These are phyloP conservation scores for Saccharomyces hybrid DNA, from an alignment of 1,139 yeast species.

Conservation along the genomic window DNA sequence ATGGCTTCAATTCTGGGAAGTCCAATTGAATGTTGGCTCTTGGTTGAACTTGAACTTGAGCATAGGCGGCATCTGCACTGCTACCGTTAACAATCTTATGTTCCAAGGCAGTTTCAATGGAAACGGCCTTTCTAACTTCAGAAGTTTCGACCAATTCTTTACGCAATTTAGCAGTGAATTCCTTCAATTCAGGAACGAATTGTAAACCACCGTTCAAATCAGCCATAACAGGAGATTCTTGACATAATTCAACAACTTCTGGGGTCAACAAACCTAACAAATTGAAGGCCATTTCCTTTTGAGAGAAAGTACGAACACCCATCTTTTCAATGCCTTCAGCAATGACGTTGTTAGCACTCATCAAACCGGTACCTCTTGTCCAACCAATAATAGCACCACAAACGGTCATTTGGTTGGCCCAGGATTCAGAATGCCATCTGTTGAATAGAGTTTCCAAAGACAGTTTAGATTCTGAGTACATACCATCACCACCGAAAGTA, in stretches of 20 bases:
- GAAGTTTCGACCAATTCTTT: conserved; percentile 74
- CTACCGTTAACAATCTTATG: conserved; percentile 90
- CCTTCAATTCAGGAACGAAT: conserved; percentile 85
- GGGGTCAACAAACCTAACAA: conserved; percentile 90
- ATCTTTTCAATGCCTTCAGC: conserved; percentile 95
- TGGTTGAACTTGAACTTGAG: conserved; percentile 57
- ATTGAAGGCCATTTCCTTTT: conserved; percentile 98
- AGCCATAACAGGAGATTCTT: conserved; percentile 91
- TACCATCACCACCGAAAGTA: conserved; percentile 95
- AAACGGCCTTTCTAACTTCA: conserved; percentile 91
- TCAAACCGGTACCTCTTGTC: conserved; percentile 99
- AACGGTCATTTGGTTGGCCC: conserved; percentile 88
- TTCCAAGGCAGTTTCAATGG: conserved; percentile 86
- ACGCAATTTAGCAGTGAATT: conserved; percentile 74
- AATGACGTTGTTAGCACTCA: conserved; percentile 93
- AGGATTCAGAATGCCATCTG: conserved; percentile 97
- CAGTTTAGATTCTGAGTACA: conserved; percentile 93
- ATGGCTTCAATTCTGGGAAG: conserved; percentile 81
- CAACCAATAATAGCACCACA: conserved; percentile 99
- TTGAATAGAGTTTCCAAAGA: conserved; percentile 92
- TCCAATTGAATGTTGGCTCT: conserved; percentile 91
- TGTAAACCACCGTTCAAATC: conserved; percentile 98
- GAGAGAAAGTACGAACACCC: conserved; percentile 97
- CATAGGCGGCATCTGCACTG: conserved; percentile 77
- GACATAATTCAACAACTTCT: conserved; percentile 75